These are phyloP conservation scores for Erysimum cheiranthoides DNA, from an alignment of 345 rosid species.

Conservation along the genomic window DNA sequence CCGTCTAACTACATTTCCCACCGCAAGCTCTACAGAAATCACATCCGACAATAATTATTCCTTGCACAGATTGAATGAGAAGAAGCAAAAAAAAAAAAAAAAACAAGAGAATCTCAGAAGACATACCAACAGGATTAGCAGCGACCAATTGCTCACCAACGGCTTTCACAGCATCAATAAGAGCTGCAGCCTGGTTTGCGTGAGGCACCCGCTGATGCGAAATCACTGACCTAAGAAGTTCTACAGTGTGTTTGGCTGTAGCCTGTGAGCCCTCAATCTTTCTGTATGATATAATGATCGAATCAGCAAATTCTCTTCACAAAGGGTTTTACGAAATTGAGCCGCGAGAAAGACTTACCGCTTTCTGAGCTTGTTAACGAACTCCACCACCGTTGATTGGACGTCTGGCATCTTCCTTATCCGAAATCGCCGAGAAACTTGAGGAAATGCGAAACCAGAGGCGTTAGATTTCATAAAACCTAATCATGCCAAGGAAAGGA, in stretches of 20 bases:
- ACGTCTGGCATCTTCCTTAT: constrained; percentile 78
- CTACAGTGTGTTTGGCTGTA: constrained; percentile 83
- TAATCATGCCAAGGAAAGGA: not conserved
- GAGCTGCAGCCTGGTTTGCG: constrained; percentile 79
- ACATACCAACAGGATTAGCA: constrained; percentile 92
- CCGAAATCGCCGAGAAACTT: constrained; percentile 45
- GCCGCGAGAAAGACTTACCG: constrained; percentile 51
- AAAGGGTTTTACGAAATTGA: constrained; percentile 23
- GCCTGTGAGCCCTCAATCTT: constrained; percentile 98
- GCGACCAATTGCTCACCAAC: constrained; percentile 83
- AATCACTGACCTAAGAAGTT: constrained; percentile 84
- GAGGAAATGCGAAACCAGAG: constrained; percentile 6
- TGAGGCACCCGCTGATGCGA: constrained; percentile 87
- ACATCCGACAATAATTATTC: constrained; percentile 6
- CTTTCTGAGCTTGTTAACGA: constrained; percentile 80
- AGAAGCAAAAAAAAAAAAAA: not conserved
- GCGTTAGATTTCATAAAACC: constrained; percentile 37
- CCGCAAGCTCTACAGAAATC: constrained; percentile 87
- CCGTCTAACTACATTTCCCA: constrained; percentile 95
- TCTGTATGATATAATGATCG: constrained; percentile 47
- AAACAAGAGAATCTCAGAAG: not conserved
- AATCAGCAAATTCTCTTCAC: not conserved
- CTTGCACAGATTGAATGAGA: not conserved
- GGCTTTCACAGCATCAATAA: constrained; percentile 80
- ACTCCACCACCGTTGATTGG: constrained; percentile 74